phyloP scores from a whole-genome alignment of 2,329 filamentous ascomycete genomes.

The Trichophaea hybrida region DNA sequence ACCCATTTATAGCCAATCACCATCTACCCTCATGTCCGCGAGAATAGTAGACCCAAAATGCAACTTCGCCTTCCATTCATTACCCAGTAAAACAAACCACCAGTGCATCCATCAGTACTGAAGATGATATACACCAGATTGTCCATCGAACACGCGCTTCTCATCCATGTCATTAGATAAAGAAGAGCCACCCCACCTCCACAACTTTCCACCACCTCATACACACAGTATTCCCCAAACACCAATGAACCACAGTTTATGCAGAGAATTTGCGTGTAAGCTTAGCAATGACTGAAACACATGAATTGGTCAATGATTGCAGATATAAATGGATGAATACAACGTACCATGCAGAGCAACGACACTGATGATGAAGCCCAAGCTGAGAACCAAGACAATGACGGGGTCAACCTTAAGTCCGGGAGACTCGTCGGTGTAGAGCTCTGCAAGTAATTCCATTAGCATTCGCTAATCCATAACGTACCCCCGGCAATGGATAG shows the following conservation, averaged over 20 bases:
- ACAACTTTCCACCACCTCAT: neutral
- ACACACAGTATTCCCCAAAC: no score
- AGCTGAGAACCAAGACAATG: constrained; percentile 84
- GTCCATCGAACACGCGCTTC: neutral
- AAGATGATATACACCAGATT: neutral
- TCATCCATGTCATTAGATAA: neutral
- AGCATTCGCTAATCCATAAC: neutral
- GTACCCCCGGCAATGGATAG: no score
- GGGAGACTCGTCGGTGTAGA: constrained; percentile 97
- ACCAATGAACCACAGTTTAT: constrained; percentile 10
- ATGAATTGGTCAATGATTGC: constrained; percentile 10
- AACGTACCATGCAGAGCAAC: constrained; percentile 88
- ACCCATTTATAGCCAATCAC: no score
- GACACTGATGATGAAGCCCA: constrained; percentile 98
- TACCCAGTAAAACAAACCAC: neutral
- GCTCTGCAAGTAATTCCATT: constrained; percentile 38
- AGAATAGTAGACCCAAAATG: neutral
- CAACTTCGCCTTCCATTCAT: neutral
- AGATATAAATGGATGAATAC: neutral
- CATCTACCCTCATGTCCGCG: no score
- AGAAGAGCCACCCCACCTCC: neutral
- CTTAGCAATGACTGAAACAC: constrained; percentile 71
- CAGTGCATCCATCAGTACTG: neutral
- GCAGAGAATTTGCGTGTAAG: constrained; percentile 65
- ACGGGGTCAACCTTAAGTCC: constrained; percentile 96